Percentiles rank a stretch among this genome's conserved stretches.
Conservation (phyloP, 2,329 filamentous ascomycete genomes). For the Cordyceps pruinosa region DNA sequence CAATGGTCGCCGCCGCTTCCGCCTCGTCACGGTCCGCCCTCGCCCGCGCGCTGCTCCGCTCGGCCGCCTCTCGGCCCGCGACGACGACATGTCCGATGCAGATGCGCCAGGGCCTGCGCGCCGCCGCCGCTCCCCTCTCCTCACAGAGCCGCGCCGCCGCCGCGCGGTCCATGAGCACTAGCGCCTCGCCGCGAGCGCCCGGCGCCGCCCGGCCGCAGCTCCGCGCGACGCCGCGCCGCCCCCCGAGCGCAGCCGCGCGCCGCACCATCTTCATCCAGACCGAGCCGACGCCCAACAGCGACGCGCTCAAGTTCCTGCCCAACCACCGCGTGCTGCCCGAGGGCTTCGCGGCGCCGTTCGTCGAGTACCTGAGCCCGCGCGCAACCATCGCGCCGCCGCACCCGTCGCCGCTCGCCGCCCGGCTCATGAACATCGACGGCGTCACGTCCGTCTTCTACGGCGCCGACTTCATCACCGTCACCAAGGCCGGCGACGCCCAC, state of each 20-base stretch:
- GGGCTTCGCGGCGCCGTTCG: conserved; percentile 63
- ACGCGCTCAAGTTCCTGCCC: conserved; percentile 93
- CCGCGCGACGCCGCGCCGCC: background rate
- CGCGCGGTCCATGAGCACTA: background rate
- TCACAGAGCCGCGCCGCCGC: background rate
- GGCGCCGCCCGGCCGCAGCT: background rate
- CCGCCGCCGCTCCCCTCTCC: background rate
- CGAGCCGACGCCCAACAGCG: conserved; percentile 86
- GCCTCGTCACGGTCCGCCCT: conserved; percentile 5
- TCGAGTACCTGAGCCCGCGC: conserved; percentile 87
- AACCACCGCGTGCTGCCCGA: conserved; percentile 80
- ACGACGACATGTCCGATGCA: conserved; percentile 13
- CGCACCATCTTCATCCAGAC: conserved; percentile 96
- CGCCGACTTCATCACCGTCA: conserved; percentile 92
- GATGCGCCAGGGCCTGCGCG: conserved; percentile 12
- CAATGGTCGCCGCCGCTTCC: conserved; percentile 6
- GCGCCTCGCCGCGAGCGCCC: background rate
- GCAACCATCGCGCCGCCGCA: conserved; percentile 83
- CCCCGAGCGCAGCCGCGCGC: conserved; percentile 20
- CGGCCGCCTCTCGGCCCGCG: conserved; percentile 12
- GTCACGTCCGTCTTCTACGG: conserved; percentile 95
- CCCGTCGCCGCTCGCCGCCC: conserved; percentile 82
- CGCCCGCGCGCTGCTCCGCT: conserved; percentile 8
- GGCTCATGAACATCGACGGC: conserved; percentile 88
- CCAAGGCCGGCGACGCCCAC: conserved; percentile 77